Base-by-base conservation (phyloP, 257 asterid genomes). In the Catharanthus roseus region DNA sequence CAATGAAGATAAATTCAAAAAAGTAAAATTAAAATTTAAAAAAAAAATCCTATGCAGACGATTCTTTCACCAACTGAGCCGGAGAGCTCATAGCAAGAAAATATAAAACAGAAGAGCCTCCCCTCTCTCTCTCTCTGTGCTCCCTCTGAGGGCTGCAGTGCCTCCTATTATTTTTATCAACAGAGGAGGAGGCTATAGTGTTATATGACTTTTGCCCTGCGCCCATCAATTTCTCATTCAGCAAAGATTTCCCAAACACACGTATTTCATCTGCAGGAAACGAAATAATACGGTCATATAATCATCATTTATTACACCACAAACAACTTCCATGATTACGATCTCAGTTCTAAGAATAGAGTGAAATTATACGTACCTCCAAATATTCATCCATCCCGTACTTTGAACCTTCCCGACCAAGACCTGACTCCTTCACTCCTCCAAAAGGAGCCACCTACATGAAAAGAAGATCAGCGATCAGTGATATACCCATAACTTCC, bases 371-470 rank as follows among this genome's bases (percentile, higher is more conserved):
- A 79, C 79, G 12, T 83, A 92, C 98, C 75, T 95, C 99, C 34
- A 91, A 83, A 78, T 84, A 95, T 68, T 95, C 99, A 71, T 95
- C 97, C 85, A 91, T 80, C 77, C 97, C 99, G 16, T 95, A 95
- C 75, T 91, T 91, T 34, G 99, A 95, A 77, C 99, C 99, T 84
- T 91, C 97, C 12, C 97, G 95, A 72, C 99, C 99, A 74, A 95
- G 96, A 55, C 96, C 99, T 11, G 96, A 95, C 77, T 95, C 96
- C 75, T 95, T 95, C 86, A 91, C 75, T 13, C 99, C 99, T 39
- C 97, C 97, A 58, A 91, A 91, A 72, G 97, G 99, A 73, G 97
- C 96, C 78, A 95, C 96, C 98, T 91, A 67, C 67, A 62, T 44
- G 33, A 29, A 44, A 53, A 68, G 71, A 73, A 56, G 49, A 74